These are phyloP conservation scores for Sporothrix sp. DNA, from an alignment of 2,329 filamentous ascomycete genomes.

Conservation along the genomic window DNA sequence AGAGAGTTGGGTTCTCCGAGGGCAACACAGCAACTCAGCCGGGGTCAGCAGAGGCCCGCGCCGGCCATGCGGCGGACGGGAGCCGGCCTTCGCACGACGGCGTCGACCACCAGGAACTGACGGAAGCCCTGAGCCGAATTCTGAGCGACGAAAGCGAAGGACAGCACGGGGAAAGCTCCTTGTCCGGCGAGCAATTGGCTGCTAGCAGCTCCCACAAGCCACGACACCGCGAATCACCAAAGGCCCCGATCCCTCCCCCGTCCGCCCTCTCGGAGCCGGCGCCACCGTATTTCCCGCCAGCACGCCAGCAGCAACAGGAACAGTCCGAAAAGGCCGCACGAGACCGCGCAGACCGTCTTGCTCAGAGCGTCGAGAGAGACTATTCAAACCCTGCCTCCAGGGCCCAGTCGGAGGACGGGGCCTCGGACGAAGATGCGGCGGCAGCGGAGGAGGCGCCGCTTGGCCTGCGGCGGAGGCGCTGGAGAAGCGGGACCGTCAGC, in stretches of 20 bases:
- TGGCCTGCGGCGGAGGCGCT: background rate
- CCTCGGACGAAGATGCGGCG: constrained; percentile 8
- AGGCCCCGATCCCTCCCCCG: background rate
- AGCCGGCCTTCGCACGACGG: constrained; percentile 11
- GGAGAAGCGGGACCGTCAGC: background rate
- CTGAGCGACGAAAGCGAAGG: constrained; percentile 10
- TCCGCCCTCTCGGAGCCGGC: constrained; percentile 6
- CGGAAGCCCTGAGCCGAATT: constrained; percentile 15
- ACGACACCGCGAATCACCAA: too few species aligned
- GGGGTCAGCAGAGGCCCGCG: background rate
- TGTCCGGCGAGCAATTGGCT: background rate
- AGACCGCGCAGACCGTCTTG: constrained; percentile 27
- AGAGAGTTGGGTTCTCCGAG: constrained; percentile 19
- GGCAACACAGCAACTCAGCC: constrained; percentile 1
- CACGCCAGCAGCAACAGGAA: constrained; percentile 16
- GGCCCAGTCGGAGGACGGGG: constrained; percentile 21
- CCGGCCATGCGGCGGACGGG: background rate
- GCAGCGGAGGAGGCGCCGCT: background rate
- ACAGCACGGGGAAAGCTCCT: background rate
- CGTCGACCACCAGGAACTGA: constrained; percentile 18
- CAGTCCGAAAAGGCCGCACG: constrained; percentile 27
- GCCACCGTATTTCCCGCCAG: constrained; percentile 13
- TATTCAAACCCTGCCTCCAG: constrained; percentile 23
- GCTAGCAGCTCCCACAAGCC: background rate
- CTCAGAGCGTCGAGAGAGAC: constrained; percentile 24